Evolutionary conservation across 352 stramenopile species (phyloP).

Genomic region (Blastocystis sp.): DNA sequence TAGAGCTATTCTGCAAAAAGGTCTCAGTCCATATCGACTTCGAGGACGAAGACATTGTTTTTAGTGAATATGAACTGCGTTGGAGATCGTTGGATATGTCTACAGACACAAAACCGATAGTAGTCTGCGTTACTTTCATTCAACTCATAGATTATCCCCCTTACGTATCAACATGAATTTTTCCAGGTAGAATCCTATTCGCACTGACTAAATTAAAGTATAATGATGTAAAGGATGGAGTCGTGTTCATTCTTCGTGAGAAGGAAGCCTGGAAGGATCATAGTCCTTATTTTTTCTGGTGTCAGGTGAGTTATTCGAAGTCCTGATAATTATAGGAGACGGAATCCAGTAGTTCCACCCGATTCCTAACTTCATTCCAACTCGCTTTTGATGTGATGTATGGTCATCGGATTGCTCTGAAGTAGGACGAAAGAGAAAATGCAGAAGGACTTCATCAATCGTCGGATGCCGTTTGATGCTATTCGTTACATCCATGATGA

Average conservation of each 20-base stretch:
- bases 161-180: constrained; percentile 39
- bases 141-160: neutral
- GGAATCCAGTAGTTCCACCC: neutral
- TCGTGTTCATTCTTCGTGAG: constrained; percentile 17
- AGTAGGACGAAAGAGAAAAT: constrained; percentile 13
- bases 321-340: neutral
- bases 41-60: neutral
- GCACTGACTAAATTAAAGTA: neutral
- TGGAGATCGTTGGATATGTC: neutral
- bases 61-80: constrained; percentile 27
- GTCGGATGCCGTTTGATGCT: neutral
- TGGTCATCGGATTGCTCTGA: neutral
- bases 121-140: neutral
- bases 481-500: neutral
- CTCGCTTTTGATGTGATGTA: neutral
- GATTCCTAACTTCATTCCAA: constrained; percentile 15
- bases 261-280: neutral
- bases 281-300: constrained; percentile 55
- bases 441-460: neutral
- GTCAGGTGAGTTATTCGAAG: neutral
- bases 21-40: neutral
- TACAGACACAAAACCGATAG: neutral
- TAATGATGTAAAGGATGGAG: neutral
- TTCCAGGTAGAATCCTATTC: neutral
- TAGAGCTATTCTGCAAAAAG: constrained; percentile 22